Evolutionary conservation across 2,329 filamentous ascomycete genomes (phyloP).

Genomic region (Thyridium curvatum): DNA sequence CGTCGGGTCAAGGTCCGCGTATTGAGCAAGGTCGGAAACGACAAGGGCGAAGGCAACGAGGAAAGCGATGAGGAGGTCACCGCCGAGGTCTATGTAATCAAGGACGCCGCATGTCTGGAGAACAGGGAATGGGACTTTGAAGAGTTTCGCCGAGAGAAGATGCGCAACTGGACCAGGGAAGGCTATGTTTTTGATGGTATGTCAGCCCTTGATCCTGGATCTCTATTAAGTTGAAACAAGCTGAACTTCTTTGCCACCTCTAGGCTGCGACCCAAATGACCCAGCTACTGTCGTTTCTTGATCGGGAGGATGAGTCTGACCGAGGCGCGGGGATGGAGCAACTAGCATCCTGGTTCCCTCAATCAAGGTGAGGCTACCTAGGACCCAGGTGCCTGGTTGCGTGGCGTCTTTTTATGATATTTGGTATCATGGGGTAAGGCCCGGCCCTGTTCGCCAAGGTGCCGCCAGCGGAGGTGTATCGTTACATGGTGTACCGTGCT

Average conservation of each 20-base stretch:
- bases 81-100: slow-evolving; percentile 62
- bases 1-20: slow-evolving; percentile 47
- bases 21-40: slow-evolving; percentile 27
- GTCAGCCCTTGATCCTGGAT: slow-evolving; percentile 4
- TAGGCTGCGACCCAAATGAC: slow-evolving; percentile 12
- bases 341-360: too few relatives aligned
- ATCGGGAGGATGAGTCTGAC: too few relatives aligned
- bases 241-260: not conserved
- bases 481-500: too few relatives aligned
- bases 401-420: too few relatives aligned
- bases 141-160: slow-evolving; percentile 72
- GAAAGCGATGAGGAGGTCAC: slow-evolving; percentile 37
- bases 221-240: not conserved
- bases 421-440: too few relatives aligned
- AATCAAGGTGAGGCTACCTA: too few relatives aligned
- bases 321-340: too few relatives aligned
- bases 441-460: too few relatives aligned
- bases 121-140: slow-evolving; percentile 81
- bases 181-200: slow-evolving; percentile 39
- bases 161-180: slow-evolving; percentile 46
- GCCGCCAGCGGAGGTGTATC: too few relatives aligned
- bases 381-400: too few relatives aligned
- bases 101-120: slow-evolving; percentile 49
- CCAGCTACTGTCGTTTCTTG: slow-evolving; percentile 8
- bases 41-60: slow-evolving; percentile 30